Conservation (phyloP, 495 filamentous ascomycete genomes). For the Lentithecium fluviatile region DNA sequence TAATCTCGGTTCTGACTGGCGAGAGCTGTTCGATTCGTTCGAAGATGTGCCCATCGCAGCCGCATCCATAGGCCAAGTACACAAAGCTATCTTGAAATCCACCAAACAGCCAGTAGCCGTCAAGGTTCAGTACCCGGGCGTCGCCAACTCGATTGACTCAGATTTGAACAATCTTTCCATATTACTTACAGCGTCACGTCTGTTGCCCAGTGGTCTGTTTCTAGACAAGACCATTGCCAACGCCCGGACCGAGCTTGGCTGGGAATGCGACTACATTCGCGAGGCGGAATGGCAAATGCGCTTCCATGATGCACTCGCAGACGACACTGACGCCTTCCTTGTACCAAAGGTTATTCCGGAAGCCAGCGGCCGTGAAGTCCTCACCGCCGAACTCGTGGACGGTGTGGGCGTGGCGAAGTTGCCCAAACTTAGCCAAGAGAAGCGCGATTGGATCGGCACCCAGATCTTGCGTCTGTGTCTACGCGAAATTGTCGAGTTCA, state of each 20-base stretch:
- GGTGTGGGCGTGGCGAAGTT: conserved; percentile 88
- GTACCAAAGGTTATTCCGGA: conserved; percentile 77
- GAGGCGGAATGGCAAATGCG: conserved; percentile 76
- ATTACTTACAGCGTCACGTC: conserved; percentile 80
- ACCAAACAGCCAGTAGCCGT: conserved; percentile 78
- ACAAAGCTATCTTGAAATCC: conserved; percentile 76
- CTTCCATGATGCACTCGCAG: conserved; percentile 69
- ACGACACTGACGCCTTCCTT: conserved; percentile 68
- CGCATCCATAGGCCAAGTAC: conserved; percentile 97
- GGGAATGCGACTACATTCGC: conserved; percentile 95
- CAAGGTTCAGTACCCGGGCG: conserved; percentile 97
- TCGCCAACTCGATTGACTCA: conserved; percentile 90
- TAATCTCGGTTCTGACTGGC: conserved; percentile 84
- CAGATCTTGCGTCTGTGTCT: conserved; percentile 91
- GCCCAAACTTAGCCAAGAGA: conserved; percentile 67
- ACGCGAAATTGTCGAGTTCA: conserved; percentile 88
- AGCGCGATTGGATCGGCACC: conserved; percentile 89
- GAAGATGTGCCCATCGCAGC: conserved; percentile 91
- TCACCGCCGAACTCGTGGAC: conserved; percentile 89
- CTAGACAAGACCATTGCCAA: conserved; percentile 97
- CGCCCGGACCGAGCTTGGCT: conserved; percentile 85
- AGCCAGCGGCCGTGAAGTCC: conserved; percentile 79
- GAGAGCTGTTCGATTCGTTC: conserved; percentile 77
- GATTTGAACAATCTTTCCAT: conserved; percentile 90
- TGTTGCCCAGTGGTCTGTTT: conserved; percentile 88